Evolutionary conservation across 2,329 filamentous ascomycete genomes (phyloP).

Genomic region (Eurotiales sp.): DNA sequence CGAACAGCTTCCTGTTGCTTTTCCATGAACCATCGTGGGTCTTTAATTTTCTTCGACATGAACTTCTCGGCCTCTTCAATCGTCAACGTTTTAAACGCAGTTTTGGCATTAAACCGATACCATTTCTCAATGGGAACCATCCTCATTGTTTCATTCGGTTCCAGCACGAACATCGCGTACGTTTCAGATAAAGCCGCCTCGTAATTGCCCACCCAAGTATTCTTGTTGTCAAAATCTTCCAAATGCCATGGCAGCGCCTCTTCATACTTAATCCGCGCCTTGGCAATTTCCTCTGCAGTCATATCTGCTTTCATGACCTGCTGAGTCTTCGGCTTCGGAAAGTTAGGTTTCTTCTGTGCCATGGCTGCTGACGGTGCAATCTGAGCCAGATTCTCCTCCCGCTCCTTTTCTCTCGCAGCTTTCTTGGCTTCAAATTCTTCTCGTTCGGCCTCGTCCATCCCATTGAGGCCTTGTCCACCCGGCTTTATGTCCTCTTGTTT

Average conservation of each 20-base stretch:
- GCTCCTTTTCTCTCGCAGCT: conserved; percentile 78
- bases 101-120: conserved; percentile 62
- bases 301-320: conserved; percentile 81
- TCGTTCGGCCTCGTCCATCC: conserved; percentile 63
- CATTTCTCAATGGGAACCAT: conserved; percentile 94
- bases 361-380: conserved; percentile 78
- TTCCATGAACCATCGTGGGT: conserved; percentile 76
- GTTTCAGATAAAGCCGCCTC: conserved; percentile 80
- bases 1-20: conserved; percentile 49
- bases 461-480: conserved; percentile 33
- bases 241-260: conserved; percentile 95
- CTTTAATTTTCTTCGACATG: conserved; percentile 73
- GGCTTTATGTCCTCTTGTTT: conserved; percentile 35
- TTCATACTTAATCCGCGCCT: conserved; percentile 70
- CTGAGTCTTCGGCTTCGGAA: conserved; percentile 73
- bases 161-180: conserved; percentile 74
- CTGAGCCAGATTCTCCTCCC: conserved; percentile 82
- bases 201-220: conserved; percentile 89
- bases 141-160: conserved; percentile 66
- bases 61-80: conserved; percentile 81
- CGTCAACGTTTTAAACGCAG: conserved; percentile 68
- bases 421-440: conserved; percentile 57
- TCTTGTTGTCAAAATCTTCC: conserved; percentile 93
- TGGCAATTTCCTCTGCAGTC: conserved; percentile 67
- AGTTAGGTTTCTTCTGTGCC: conserved; percentile 64